A percentile compares a stretch with the other conserved stretches of the same genome.
Conservation (phyloP, 2,329 filamentous ascomycete genomes). For the Penicillium sp. region DNA sequence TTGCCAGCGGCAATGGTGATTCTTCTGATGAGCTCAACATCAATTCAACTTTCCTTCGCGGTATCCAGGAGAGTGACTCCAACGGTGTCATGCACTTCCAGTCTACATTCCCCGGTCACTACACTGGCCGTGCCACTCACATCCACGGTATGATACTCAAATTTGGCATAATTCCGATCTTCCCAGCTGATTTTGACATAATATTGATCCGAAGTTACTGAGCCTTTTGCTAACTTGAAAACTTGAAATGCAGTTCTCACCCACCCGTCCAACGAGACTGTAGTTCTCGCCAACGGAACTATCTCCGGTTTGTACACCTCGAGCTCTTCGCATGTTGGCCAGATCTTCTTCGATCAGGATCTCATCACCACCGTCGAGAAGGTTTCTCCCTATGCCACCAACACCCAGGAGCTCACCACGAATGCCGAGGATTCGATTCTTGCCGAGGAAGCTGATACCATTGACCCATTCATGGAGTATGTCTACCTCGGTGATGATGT, state of each 20-base stretch:
- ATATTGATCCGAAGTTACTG: too few relatives aligned
- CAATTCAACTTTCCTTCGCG: constrained; percentile 44
- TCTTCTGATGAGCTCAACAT: constrained; percentile 29
- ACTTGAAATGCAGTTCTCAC: not conserved
- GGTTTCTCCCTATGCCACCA: constrained; percentile 33
- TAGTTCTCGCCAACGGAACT: constrained; percentile 7
- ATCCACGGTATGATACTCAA: not conserved
- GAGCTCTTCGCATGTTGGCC: constrained; percentile 47
- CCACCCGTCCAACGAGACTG: constrained; percentile 3
- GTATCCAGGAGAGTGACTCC: constrained; percentile 43
- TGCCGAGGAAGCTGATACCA: constrained; percentile 46
- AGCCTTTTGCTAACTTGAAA: too few relatives aligned
- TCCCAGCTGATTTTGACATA: too few relatives aligned
- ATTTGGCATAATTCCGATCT: too few relatives aligned
- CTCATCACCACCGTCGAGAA: constrained; percentile 48
- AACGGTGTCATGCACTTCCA: constrained; percentile 46
- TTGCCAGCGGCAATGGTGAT: constrained; percentile 29
- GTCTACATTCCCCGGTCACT: constrained; percentile 48
- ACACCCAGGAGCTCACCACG: constrained; percentile 32
- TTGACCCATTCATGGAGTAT: constrained; percentile 58
- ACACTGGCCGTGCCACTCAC: constrained; percentile 37
- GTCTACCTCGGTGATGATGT: constrained; percentile 53
- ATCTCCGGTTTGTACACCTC: constrained; percentile 35
- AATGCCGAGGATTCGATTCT: constrained; percentile 47
- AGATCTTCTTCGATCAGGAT: not conserved